These are phyloP conservation scores for Calonectria naviculata DNA, from an alignment of 2,329 filamentous ascomycete genomes.

Conservation along the genomic window DNA sequence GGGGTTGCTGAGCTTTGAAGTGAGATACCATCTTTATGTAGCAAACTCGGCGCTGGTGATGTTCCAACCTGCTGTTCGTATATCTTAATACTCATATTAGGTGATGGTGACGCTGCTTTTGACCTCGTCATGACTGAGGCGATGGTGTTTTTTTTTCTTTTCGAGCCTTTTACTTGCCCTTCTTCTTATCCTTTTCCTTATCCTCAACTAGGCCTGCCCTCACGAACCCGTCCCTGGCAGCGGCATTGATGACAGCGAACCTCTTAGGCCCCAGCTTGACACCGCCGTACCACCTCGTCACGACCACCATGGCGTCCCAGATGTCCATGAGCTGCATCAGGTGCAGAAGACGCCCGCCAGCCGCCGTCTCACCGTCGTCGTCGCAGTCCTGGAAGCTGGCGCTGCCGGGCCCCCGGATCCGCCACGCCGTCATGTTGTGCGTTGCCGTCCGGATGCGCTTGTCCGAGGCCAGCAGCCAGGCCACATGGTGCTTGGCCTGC, in stretches of 20 bases:
- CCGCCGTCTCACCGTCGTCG: constrained; percentile 95
- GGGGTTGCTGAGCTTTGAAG: constrained; percentile 27
- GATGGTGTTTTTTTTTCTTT: background rate
- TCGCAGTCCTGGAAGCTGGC: constrained; percentile 87
- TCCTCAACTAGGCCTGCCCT: constrained; percentile 77
- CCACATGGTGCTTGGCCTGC: constrained; percentile 77
- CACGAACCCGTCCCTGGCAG: constrained; percentile 85
- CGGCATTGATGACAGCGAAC: constrained; percentile 90
- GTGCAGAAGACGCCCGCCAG: constrained; percentile 85
- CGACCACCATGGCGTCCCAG: constrained; percentile 93
- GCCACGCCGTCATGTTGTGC: constrained; percentile 96
- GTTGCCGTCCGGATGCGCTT: constrained; percentile 87
- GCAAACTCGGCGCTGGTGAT: constrained; percentile 22
- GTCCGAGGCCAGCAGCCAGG: constrained; percentile 83
- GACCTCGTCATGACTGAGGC: background rate
- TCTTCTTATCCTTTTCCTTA: constrained; percentile 50
- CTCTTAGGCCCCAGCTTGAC: constrained; percentile 88
- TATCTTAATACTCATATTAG: background rate
- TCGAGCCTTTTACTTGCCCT: constrained; percentile 39
- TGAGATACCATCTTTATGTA: constrained; percentile 42
- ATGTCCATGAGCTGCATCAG: constrained; percentile 95
- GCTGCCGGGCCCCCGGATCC: constrained; percentile 72
- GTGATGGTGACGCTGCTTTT: background rate
- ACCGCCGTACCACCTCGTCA: constrained; percentile 95
- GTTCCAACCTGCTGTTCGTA: constrained; percentile 9